phyloP scores from a whole-genome alignment of 2,329 filamentous ascomycete species.

The Cadophora sp. region DNA sequence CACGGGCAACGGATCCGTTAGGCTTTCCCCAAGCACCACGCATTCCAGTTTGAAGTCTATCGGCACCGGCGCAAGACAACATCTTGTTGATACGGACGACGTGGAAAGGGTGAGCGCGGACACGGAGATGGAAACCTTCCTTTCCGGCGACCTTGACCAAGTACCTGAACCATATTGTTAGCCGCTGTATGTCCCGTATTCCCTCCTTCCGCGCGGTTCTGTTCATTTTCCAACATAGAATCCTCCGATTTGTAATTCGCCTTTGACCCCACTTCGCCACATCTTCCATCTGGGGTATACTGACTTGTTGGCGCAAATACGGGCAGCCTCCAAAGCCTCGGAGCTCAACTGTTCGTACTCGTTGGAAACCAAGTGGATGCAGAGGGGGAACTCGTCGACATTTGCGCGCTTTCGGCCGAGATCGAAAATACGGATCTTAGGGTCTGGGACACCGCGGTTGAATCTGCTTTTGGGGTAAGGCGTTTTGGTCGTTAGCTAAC shows the following conservation, averaged over 20 bases:
- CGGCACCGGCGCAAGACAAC: slow-evolving; percentile 99
- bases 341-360: slow-evolving; percentile 99
- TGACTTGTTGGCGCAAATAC: slow-evolving; percentile 99
- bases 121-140: slow-evolving; percentile 76
- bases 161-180: slow-evolving; percentile 49
- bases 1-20: slow-evolving; percentile 97
- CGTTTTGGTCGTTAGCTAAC: slow-evolving; percentile 52
- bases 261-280: slow-evolving; percentile 15
- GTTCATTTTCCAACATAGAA: not conserved
- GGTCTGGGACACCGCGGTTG: slow-evolving; percentile 95
- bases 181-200: slow-evolving; percentile 1
- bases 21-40: slow-evolving; percentile 99
- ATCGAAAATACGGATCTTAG: slow-evolving; percentile 95
- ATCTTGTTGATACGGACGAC: slow-evolving; percentile 99
- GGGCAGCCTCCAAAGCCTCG: slow-evolving; percentile 98
- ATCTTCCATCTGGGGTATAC: slow-evolving; percentile 31
- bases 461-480: slow-evolving; percentile 75
- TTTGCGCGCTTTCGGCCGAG: slow-evolving; percentile 97
- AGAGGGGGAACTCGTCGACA: slow-evolving; percentile 99
- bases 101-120: slow-evolving; percentile 98
- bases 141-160: slow-evolving; percentile 75
- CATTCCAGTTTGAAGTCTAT: slow-evolving; percentile 99
- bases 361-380: slow-evolving; percentile 99
- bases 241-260: slow-evolving; percentile 5
- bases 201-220: not conserved